Percentiles rank a stretch among this genome's conserved stretches.
phyloP scores from a whole-genome alignment of 352 stramenopile species.

The Globisporangium spiculum region DNA sequence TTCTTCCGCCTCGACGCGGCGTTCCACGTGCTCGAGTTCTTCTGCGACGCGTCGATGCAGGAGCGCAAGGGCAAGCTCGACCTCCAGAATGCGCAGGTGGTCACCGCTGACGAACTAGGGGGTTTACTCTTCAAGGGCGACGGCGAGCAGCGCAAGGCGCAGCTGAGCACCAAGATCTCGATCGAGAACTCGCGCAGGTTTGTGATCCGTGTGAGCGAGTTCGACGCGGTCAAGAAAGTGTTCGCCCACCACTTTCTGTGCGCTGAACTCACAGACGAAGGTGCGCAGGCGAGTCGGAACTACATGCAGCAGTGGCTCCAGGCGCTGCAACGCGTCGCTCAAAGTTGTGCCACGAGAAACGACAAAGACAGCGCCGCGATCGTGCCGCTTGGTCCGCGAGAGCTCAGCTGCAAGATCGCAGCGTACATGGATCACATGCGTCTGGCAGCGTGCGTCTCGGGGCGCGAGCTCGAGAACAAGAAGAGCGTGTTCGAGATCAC shows the following conservation, averaged over 20 bases:
- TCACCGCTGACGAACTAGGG: constrained; percentile 54
- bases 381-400: constrained; percentile 25
- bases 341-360: constrained; percentile 2
- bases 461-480: constrained; percentile 22
- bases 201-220: constrained; percentile 55
- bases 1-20: constrained; percentile 47
- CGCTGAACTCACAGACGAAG: constrained; percentile 27
- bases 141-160: not conserved
- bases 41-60: constrained; percentile 40
- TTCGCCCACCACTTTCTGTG: constrained; percentile 60
- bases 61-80: constrained; percentile 42
- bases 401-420: constrained; percentile 40
- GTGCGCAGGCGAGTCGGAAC: constrained; percentile 34
- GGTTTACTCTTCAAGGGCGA: constrained; percentile 29
- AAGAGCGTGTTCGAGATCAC: constrained; percentile 48
- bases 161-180: constrained; percentile 25
- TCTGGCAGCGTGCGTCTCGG: constrained; percentile 38
- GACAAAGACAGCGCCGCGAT: not conserved
- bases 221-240: constrained; percentile 19
- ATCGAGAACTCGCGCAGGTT: constrained; percentile 64
- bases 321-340: constrained; percentile 26
- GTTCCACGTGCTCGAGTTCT: constrained; percentile 62
- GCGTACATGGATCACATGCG: constrained; percentile 52
- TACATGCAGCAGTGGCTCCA: constrained; percentile 52
- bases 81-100: constrained; percentile 39